These are phyloP conservation scores for Gardenia jasminoides DNA, from an alignment of 257 asterid species.

Conservation along the genomic window DNA sequence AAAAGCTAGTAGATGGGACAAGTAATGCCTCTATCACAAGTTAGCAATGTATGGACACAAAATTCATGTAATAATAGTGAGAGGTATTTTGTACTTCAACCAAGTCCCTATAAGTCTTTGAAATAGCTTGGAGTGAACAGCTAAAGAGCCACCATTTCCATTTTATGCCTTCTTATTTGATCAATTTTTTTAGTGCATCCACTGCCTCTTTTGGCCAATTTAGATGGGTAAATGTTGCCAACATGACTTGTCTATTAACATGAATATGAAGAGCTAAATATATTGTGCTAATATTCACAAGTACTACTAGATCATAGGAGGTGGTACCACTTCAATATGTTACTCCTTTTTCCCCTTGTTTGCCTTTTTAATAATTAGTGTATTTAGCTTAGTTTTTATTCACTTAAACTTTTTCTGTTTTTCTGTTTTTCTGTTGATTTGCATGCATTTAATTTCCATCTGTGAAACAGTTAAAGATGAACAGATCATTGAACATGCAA, in stretches of 20 bases:
- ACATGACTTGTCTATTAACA: no score
- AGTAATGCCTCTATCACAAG: neutral
- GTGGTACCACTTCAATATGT: neutral
- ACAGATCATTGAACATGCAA: neutral
- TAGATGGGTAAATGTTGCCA: neutral
- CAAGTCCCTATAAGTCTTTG: neutral
- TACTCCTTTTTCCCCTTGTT: neutral
- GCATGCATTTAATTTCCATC: no score
- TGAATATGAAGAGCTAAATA: no score
- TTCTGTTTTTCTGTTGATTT: no score
- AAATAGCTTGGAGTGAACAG: neutral
- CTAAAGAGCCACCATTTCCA: neutral
- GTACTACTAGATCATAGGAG: neutral
- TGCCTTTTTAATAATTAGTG: neutral
- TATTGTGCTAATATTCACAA: neutral
- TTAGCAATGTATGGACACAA: neutral
- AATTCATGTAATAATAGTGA: neutral
- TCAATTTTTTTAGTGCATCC: neutral
- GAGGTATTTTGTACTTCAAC: neutral
- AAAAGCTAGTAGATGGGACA: neutral
- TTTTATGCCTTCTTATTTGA: no score
- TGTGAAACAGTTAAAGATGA: neutral
- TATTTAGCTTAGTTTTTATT: neutral
- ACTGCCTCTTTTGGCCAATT: neutral
- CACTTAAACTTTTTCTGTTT: no score